phyloP scores from a whole-genome alignment of 148 eudicot genomes.

The Fallopia convolvulus region DNA sequence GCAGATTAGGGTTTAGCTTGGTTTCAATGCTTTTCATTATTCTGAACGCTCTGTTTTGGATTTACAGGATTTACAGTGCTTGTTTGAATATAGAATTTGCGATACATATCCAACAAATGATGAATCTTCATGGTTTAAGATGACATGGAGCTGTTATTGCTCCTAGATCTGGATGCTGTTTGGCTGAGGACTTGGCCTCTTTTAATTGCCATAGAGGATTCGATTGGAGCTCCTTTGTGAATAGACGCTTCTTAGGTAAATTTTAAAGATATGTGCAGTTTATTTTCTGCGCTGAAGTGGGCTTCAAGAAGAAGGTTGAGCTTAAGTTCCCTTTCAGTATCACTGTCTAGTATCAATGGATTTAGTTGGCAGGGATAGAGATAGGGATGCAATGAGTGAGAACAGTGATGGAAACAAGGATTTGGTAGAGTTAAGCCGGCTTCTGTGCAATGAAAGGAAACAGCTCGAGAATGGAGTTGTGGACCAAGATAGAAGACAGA shows the following conservation, averaged over 20 bases:
- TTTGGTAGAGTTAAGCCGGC: conserved; percentile 9
- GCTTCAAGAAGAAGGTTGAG: conserved; percentile 9
- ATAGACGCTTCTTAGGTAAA: not conserved
- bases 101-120: not conserved
- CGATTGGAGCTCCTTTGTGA: not conserved
- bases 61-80: conserved; percentile 5
- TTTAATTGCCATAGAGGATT: not conserved
- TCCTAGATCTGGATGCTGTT: conserved; percentile 7
- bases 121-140: conserved; percentile 5
- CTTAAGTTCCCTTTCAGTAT: conserved; percentile 8
- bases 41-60: conserved; percentile 3
- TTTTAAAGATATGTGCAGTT: conserved; percentile 19
- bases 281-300: conserved; percentile 16
- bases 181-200: not conserved
- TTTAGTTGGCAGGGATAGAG: conserved; percentile 24
- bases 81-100: not conserved
- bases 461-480: conserved; percentile 13
- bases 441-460: conserved; percentile 13
- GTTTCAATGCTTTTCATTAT: not conserved
- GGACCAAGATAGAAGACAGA: conserved; percentile 16
- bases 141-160: conserved; percentile 9
- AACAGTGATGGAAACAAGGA: conserved; percentile 23
- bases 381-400: conserved; percentile 25
- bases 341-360: conserved; percentile 21
- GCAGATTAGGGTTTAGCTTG: not conserved